These are phyloP conservation scores for Aspergillus leporis DNA, from an alignment of 495 filamentous ascomycete species.

Conservation along the genomic window DNA sequence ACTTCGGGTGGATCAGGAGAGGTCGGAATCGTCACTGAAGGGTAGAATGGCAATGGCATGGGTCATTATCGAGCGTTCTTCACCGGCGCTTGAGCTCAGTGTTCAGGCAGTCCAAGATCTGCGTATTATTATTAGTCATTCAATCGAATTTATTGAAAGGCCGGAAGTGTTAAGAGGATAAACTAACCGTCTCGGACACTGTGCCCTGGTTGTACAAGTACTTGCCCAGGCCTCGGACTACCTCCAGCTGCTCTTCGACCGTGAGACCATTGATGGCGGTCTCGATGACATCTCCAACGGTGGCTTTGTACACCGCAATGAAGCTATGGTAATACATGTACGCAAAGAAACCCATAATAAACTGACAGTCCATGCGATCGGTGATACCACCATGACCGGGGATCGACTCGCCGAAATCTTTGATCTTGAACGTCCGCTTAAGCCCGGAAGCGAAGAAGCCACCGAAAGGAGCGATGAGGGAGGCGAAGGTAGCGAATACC, in stretches of 20 bases:
- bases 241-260: conserved; percentile 82
- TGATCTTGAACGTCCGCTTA: conserved; percentile 99
- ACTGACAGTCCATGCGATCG: conserved; percentile 99
- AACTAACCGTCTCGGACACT: conserved; percentile 61
- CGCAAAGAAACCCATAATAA: conserved; percentile 99
- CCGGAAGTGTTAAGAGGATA: background rate
- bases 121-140: background rate
- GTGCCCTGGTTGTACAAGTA: conserved; percentile 85
- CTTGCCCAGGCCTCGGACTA: conserved; percentile 78
- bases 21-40: conserved; percentile 9
- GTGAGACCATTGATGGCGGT: conserved; percentile 80
- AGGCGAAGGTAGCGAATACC: conserved; percentile 89
- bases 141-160: background rate
- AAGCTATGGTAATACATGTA: conserved; percentile 99
- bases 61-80: conserved; percentile 24
- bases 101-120: conserved; percentile 46
- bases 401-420: conserved; percentile 98
- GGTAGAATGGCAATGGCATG: conserved; percentile 21
- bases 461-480: conserved; percentile 95
- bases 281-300: conserved; percentile 84
- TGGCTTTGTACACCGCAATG: conserved; percentile 81
- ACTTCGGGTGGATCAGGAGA: conserved; percentile 2
- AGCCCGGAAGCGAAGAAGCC: conserved; percentile 98
- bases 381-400: conserved; percentile 98
- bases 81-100: conserved; percentile 45